Evolutionary conservation across 78 protist genomes (phyloP).

Genomic region (Cyanophora paradoxa): DNA sequence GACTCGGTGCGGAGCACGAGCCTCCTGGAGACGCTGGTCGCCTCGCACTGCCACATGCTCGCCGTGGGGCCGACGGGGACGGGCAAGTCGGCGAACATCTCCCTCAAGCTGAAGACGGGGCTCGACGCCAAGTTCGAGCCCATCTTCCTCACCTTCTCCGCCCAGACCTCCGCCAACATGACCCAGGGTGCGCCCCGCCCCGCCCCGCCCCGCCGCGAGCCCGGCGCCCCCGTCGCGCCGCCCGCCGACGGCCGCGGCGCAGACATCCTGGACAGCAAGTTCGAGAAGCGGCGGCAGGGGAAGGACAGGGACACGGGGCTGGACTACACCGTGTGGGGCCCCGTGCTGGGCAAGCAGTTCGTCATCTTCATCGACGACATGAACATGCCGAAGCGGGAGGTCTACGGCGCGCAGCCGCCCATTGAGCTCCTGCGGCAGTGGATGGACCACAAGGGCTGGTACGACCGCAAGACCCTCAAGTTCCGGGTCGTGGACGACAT

Average conservation of each 20-base stretch:
- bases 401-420: constrained; percentile 73
- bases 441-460: constrained; percentile 72
- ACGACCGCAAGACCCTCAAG: constrained; percentile 24
- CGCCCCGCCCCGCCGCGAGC: constrained; percentile 42
- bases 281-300: constrained; percentile 52
- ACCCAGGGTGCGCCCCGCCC: constrained; percentile 69
- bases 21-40: constrained; percentile 40
- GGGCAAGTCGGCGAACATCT: constrained; percentile 63
- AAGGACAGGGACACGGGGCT: constrained; percentile 48
- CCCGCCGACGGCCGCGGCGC: constrained; percentile 63
- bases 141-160: constrained; percentile 53
- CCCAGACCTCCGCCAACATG: constrained; percentile 60
- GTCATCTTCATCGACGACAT: constrained; percentile 73
- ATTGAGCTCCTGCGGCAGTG: constrained; percentile 75
- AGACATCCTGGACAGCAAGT: constrained; percentile 51
- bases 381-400: constrained; percentile 73
- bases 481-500: constrained; percentile 39
- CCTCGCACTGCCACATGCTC: constrained; percentile 23
- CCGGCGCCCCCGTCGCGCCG: constrained; percentile 45
- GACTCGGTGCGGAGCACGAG: constrained; percentile 58
- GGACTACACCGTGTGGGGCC: constrained; percentile 46
- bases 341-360: constrained; percentile 52
- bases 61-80: constrained; percentile 83
- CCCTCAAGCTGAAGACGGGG: constrained; percentile 28
- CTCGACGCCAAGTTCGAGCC: constrained; percentile 25